Evolutionary conservation across 768 basidiomycete genomes (phyloP), one percentile per base, ranked within the genome.

Genomic region (Rhodotorula taiwanensis): DNA sequence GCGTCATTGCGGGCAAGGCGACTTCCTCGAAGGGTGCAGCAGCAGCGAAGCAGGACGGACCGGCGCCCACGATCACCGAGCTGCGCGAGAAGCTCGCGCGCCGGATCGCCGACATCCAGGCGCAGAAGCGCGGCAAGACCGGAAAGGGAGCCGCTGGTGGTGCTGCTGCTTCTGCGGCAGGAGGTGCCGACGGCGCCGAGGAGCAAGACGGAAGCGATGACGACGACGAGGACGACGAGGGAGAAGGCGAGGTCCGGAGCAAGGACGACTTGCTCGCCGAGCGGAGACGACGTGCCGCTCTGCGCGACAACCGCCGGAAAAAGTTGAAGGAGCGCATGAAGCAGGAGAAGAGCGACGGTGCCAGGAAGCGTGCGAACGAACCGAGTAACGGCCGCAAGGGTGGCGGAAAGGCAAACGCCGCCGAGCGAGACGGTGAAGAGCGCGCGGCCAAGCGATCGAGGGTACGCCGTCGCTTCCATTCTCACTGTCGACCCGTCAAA

Each of bases 191-290:
- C 25, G 83, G 7, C 86, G 88, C 3, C 85, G 76, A 78, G 52
- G 45, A 42, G 21, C 50, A 30, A 15, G 64, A 69, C 33, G 68
- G 53, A 5, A 67, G 53, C 13, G 58, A 44, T 31, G 49, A 14
- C 5, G 36, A 18, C 23, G 51, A 72, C 58, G 58, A 67, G 61
- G 74, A 72, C 58, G 31, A 45, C 21, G 42, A 70, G 36, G 54
- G 33, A 7, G 58, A 45, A 9, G 67, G 57, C 11, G 70, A 51
- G 71, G 70, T 58, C 33, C 67, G 66, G 10, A 85, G 85, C 72
- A 84, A 82, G 73, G 92, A 97, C 72, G 89, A 84, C 64, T 74
- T 97, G 50, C 74, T 97, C 55, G 87, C 90, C 72, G 87, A 90
- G 75, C 80, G 91, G 64, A 76, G 77, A 70, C 84, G 88, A 72